Evolutionary conservation across 306 rosid genomes (phyloP), one percentile per base, ranked within the genome.

Genomic region (Lablab purpureus): DNA sequence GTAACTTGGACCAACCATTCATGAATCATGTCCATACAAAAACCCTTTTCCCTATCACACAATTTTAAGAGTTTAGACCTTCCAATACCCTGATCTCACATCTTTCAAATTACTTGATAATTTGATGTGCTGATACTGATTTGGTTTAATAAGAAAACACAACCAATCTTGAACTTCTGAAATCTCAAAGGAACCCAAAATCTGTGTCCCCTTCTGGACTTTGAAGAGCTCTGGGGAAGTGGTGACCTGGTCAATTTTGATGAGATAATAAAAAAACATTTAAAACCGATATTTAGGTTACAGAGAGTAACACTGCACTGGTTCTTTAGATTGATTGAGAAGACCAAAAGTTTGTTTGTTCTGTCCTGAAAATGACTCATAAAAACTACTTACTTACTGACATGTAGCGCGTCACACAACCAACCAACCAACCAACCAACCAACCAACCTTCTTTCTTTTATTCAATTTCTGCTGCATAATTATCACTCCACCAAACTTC

Each of bases 401-500:
- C 54, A 30, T 58, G 6, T 4, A 40, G 22, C 19, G 45, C 9
- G 30, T 58, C 21, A 75, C 22, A 45, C 34, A 63, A 47, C 64
- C 37, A 76, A 63, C 64, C 45, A 40, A 40, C 45, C 13, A 40
- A 23, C 9, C 4, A 13, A 10, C 45, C 27, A 71, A 21, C 37
- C 28, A n/a, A 15, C 56, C 27, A 59, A 10, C 37, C 18, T 71
- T 34, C 6, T 41, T 23, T 21, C 0, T 27, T 54, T 41, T 37
- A 37, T 37, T 47, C 23, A 65, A 14, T 41, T 67, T 30, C 45
- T 41, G 76, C 58, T 52, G 55, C 11, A 0, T 3, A 32, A 46
- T 63, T 43, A 66, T 82, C 74, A 65, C 65, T 46, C 75, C 71
- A 71, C 55, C 69, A 12, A 28, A 54, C 45, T 8, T 70, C 78